Evolutionary conservation across 306 rosid species (phyloP), one percentile per base, ranked within the genome.

Genomic region (Vicia villosa): DNA sequence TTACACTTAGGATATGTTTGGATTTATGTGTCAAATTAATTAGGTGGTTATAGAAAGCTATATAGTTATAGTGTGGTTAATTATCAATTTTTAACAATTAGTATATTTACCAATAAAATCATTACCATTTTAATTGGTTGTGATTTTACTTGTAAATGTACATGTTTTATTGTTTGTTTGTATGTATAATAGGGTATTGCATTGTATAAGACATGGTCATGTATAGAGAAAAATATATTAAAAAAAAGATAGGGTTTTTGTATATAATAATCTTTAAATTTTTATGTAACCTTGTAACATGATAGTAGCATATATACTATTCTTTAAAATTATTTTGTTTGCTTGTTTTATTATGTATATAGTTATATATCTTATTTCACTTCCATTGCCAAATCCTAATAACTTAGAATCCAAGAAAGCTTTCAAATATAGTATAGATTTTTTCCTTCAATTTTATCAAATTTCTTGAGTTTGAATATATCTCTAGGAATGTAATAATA

Each of bases 71-170:
- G 16, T 20, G 34, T 52, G 32, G 59, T 21, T 54, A 20, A 10
- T 73, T 56, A 71, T 28, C 49, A 62, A 19, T n/a, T 54, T 54
- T 10, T 69, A 26, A 8, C 17, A 20, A 58, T 46, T 71, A 57
- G 81, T 75, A 62, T 71, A 72, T 82, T 82, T 82, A 79, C 81
- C 68, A 61, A 59, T 75, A 75, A 82, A 82, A 82, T 79, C 81
- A 79, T 1, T 75, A 30, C 56, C 83, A 71, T 24, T 30, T 13
- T 3, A 12, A 28, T 36, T 30, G 72, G 75, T 70, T 12, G 10
- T 71, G 83, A 78, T 82, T 79, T 82, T 79, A 54, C 81, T 79
- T 21, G 81, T 75, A 82, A 72, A 82, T 70, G 66, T 79, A 66
- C 81, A 67, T 10, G 59, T 41, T 59, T 41, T 16, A 8, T 5